Base-by-base conservation (phyloP, 2,329 filamentous ascomycete species). In the Diaporthe australafricana region DNA sequence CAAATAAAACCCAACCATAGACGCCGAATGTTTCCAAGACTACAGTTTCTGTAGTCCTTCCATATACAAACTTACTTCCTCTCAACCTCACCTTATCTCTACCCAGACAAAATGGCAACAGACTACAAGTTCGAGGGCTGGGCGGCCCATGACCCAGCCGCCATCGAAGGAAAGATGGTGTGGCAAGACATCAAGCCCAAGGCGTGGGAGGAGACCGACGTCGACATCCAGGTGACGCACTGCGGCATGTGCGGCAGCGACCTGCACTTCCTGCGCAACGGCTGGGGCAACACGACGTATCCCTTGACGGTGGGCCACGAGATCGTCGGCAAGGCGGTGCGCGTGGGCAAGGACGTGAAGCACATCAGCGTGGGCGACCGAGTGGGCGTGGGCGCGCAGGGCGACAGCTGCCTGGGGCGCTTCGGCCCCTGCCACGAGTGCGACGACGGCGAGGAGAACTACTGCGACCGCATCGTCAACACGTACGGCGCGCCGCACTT, bases 171-270 rank as follows among this genome's bases (percentile, higher is more conserved):
- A 68, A 87, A 88, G 68, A 88, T 89, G 87, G 78, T 83, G 40
- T 89, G 87, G 87, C 82, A 81, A 50, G 81, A 87, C 70, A 92
- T 87, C 70, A 84, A 90, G 79, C 90, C 90, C 47, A 92, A 92
- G 83, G 80, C 82, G n/a, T 92, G 89, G 87, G 87, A 90, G 55
- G 90, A 92, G 78, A 87, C 85, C 32, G 90, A 92, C 74, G 81
- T 93, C 68, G 91, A 93, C 77, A 90, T 93, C 75, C 84, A 88
- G 77, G 82, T 93, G 74, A 87, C 88, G 3, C 90, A 92, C 82
- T 92, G 90, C 77, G 90, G 91, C 73, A 87, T 93, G 74, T 93
- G 91, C 77, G 90, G 89, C 69, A 87, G 86, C 0, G 90, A 92
- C 74, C 63, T 91, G 45, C 89, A 92, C 80, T 87, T 83, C 5